Base-by-base conservation (phyloP, 805 yeast genomes). In the Candida argentea region DNA sequence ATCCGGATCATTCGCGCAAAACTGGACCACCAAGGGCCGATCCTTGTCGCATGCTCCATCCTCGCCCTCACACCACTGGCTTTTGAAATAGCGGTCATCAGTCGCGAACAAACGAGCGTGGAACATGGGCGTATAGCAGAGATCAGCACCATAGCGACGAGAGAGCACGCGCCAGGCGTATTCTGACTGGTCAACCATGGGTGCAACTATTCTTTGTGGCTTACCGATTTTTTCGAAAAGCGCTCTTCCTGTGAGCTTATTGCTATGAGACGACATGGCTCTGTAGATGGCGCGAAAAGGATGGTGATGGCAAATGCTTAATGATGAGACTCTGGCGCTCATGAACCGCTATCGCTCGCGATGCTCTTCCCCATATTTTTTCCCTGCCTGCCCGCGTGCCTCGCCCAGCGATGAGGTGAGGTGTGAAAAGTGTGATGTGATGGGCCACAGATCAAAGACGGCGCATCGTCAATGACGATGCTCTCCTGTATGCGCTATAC, bases 101-200 rank as follows among this genome's bases (percentile, higher is more conserved):
- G 82, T 80, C 15, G 93, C 93, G 56, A 91, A 91, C 21, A 87
- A 57, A 27, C 86, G 66, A 3, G 98, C 94, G 53, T 91, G 97
- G 39, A 81, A 71, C 99, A 91, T 91, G 3, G 99, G 99, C 0
- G 97, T 83, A 45, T 89, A 91, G 46, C 95, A 84, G 19, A 91
- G 60, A 2, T 86, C 84, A 0, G 98, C 97, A 3, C 99, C 99
- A 44, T 87, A 79, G 34, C 68, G 64, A 31, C 97, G 67, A 3
- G 94, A 81, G 10, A 91, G 59, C 11, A 83, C 68, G 38, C 99
- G 66, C 97, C 97, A 91, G 2, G 94, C 97, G 12, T 91, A 65
- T 47, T 91, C 99, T 3, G 89, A 76, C 40, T 86, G 96, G 52
- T 91, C 99, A 12, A 91, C 99, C 96, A 91, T 89, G 2, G 99